phyloP scores from a whole-genome alignment of 2,329 filamentous ascomycete genomes.

The Pseudogymnoascus sp. region DNA sequence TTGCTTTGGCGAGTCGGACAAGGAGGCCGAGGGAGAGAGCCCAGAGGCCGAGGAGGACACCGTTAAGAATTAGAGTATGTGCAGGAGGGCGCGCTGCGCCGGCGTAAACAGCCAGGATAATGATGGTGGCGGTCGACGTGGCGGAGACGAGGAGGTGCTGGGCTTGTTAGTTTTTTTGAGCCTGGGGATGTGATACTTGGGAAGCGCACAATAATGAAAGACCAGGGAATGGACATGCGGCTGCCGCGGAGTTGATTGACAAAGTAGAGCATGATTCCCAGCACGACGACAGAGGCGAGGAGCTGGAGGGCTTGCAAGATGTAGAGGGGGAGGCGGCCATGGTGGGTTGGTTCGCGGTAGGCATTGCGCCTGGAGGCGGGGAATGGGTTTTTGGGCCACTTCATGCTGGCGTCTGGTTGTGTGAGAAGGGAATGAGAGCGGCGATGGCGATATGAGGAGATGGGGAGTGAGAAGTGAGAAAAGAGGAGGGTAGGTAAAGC shows the following conservation, averaged over 20 bases:
- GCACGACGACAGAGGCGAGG: neutral
- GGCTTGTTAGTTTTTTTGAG: neutral
- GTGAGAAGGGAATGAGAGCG: neutral
- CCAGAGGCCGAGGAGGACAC: neutral
- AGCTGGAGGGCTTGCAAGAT: neutral
- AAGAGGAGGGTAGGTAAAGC: neutral
- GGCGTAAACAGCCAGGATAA: neutral
- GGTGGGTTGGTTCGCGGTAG: neutral
- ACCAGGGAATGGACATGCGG: neutral
- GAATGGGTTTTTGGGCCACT: neutral
- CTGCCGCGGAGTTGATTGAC: neutral
- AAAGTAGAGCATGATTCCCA: neutral
- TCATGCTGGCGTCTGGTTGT: neutral
- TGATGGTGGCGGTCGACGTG: neutral
- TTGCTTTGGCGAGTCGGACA: neutral
- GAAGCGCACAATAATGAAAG: neutral
- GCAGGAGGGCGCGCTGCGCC: neutral
- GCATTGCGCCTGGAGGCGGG: neutral
- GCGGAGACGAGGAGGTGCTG: neutral
- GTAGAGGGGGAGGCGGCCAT: neutral
- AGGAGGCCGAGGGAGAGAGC: neutral
- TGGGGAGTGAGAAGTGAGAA: neutral
- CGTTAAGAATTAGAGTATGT: neutral
- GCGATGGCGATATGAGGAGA: too few species aligned
- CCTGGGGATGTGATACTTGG: neutral